A percentile compares a stretch with the other conserved stretches of the same genome.
Conservation (phyloP, 345 rosid genomes). For the Heritiera fomes region DNA sequence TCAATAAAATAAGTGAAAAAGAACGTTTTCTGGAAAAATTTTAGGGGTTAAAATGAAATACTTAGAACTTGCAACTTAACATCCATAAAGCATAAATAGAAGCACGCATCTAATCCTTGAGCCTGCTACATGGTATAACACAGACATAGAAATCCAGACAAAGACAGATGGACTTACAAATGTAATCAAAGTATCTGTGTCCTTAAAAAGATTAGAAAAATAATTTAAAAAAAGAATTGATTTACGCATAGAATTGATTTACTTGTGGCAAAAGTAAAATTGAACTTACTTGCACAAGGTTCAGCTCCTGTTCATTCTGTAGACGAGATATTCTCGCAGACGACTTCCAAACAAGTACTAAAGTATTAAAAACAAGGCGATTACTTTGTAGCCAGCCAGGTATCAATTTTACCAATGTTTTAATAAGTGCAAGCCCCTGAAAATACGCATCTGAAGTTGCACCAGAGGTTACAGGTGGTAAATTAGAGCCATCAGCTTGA, state of each 20-base stretch:
- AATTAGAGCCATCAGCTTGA: slow-evolving; percentile 54
- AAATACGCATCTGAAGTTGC: slow-evolving; percentile 79
- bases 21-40: not conserved
- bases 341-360: slow-evolving; percentile 92
- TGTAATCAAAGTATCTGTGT: not conserved
- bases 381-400: slow-evolving; percentile 95
- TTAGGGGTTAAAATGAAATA: not conserved
- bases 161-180: not conserved
- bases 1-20: not conserved
- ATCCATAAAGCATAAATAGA: not conserved
- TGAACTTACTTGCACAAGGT: slow-evolving; percentile 79
- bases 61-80: not conserved
- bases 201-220: not conserved
- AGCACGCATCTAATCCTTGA: not conserved
- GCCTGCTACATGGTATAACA: not conserved
- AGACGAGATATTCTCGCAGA: slow-evolving; percentile 87
- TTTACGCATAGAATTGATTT: not conserved
- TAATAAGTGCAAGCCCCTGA: slow-evolving; percentile 90
- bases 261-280: not conserved
- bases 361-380: slow-evolving; percentile 75
- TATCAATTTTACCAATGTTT: slow-evolving; percentile 82
- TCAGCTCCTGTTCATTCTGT: slow-evolving; percentile 89
- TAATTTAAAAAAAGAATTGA: not conserved
- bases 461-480: slow-evolving; percentile 44
- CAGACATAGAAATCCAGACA: not conserved